Conservation (phyloP, 73 alveolate species). For the Symbiodinium natans region DNA sequence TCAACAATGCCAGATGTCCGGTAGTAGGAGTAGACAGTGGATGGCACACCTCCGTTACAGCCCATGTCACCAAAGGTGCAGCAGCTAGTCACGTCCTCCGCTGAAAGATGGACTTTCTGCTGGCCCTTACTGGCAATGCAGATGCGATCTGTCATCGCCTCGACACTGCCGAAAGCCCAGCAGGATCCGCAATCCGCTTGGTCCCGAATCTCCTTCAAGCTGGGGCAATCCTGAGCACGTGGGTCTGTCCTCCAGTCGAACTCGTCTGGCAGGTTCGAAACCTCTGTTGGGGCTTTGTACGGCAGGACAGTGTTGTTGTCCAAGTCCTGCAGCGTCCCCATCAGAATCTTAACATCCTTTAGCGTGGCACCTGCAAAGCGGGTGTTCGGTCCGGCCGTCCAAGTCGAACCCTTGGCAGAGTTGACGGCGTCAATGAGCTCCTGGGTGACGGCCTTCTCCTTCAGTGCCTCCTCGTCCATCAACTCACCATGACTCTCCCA, state of each 20-base stretch:
- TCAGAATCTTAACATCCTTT: conserved; percentile 40
- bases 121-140: conserved; percentile 96
- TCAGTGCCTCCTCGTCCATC: conserved; percentile 59
- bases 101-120: conserved; percentile 34
- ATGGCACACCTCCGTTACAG: conserved; percentile 98
- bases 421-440: conserved; percentile 35
- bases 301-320: background rate
- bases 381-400: conserved; percentile 55
- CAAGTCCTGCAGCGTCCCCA: conserved; percentile 63
- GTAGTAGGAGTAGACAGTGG: conserved; percentile 96
- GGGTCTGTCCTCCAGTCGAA: conserved; percentile 39
- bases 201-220: conserved; percentile 6
- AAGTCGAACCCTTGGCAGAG: background rate
- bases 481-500: conserved; percentile 47
- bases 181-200: conserved; percentile 98
- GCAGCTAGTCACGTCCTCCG: conserved; percentile 47
- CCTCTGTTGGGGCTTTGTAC: background rate
- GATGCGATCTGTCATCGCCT: conserved; percentile 98
- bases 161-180: conserved; percentile 99
- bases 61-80: conserved; percentile 94
- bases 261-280: conserved; percentile 22
- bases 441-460: conserved; percentile 25
- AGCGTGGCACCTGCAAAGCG: conserved; percentile 71
- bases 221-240: conserved; percentile 45
- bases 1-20: conserved; percentile 96